phyloP scores from a whole-genome alignment of 257 asterid species.

The Cruciata laevipes region DNA sequence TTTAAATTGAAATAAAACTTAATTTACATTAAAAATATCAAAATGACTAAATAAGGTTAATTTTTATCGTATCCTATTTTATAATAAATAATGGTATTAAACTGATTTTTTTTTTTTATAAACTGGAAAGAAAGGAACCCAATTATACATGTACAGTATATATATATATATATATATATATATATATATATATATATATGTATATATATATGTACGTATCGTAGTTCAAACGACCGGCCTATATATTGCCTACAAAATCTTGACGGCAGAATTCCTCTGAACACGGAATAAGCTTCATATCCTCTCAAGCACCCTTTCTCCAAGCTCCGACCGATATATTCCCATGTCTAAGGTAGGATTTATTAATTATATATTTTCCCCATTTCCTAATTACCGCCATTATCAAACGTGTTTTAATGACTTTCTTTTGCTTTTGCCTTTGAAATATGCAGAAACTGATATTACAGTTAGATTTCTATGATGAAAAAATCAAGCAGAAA shows the following conservation, averaged over 20 bases:
- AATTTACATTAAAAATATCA: too few species aligned
- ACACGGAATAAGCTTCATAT: not conserved
- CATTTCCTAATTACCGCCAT: not conserved
- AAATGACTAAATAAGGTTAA: too few species aligned
- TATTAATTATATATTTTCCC: too few species aligned
- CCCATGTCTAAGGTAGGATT: not conserved
- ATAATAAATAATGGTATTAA: too few species aligned
- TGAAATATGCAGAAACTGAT: conserved; percentile 38
- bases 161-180: too few species aligned
- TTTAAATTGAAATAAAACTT: too few species aligned
- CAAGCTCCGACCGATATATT: not conserved
- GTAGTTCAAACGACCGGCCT: not conserved
- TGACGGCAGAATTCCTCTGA: not conserved
- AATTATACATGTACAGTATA: not conserved
- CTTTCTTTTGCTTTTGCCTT: not conserved
- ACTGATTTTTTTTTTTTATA: too few species aligned
- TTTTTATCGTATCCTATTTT: too few species aligned
- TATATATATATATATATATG: too few species aligned
- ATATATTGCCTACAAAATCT: not conserved
- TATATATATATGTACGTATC: too few species aligned
- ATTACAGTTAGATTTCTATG: conserved; percentile 41
- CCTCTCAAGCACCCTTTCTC: not conserved
- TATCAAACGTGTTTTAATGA: not conserved
- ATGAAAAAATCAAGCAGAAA: conserved; percentile 50
- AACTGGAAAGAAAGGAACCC: too few species aligned